phyloP scores from a whole-genome alignment of 139 green algal species.

The Chlorella vulgaris region DNA sequence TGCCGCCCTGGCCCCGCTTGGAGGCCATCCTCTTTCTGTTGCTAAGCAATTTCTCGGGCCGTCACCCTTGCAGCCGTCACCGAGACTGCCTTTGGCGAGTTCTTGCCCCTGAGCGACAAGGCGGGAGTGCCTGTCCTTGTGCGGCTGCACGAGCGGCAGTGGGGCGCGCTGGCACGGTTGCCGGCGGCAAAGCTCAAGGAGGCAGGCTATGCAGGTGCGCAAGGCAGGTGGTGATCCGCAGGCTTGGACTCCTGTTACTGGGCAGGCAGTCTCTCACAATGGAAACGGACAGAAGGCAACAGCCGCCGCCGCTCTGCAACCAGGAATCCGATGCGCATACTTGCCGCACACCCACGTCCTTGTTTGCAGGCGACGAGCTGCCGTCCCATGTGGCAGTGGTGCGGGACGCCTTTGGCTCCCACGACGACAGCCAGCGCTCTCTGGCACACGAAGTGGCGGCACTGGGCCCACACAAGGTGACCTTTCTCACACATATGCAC shows the following conservation, averaged over 20 bases:
- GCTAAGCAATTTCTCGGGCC: not conserved
- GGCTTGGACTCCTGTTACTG: not conserved
- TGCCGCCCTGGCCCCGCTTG: not conserved
- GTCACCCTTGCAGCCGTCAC: slow-evolving; percentile 17
- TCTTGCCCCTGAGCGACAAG: slow-evolving; percentile 19
- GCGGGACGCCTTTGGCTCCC: slow-evolving; percentile 67
- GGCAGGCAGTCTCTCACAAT: not conserved
- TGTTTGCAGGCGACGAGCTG: slow-evolving; percentile 6
- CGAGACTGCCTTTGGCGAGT: slow-evolving; percentile 29
- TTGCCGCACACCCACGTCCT: not conserved
- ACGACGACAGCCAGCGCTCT: slow-evolving; percentile 47
- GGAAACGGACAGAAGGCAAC: no score
- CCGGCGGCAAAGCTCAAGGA: slow-evolving; percentile 40
- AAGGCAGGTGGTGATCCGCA: not conserved
- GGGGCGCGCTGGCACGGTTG: slow-evolving; percentile 60
- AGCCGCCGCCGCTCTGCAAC: no score
- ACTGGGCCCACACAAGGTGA: slow-evolving; percentile 45
- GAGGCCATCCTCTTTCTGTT: not conserved
- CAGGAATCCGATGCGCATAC: not conserved
- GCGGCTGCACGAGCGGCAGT: slow-evolving; percentile 63
- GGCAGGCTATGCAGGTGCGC: slow-evolving; percentile 21
- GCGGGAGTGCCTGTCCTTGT: slow-evolving; percentile 55
- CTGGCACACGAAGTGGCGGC: slow-evolving; percentile 50
- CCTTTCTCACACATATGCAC: no score
- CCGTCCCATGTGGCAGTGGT: slow-evolving; percentile 62